A percentile compares a stretch with the other conserved stretches of the same genome.
Evolutionary conservation across 495 filamentous ascomycete genomes (phyloP).

Genomic region (Daldinia vernicosa): DNA sequence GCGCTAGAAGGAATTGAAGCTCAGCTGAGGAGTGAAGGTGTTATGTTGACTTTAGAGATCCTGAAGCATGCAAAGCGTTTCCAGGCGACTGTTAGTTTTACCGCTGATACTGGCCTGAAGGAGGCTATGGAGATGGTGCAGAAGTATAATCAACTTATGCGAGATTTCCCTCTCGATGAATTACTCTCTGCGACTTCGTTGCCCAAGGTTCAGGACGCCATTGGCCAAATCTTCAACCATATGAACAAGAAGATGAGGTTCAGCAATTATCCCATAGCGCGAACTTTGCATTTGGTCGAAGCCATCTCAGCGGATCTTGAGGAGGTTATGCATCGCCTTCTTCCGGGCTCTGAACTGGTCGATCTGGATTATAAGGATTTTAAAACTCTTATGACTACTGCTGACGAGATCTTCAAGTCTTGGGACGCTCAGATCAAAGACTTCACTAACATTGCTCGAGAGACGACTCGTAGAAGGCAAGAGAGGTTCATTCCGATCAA

Average conservation of each 20-base stretch:
- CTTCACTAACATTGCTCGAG: conserved; percentile 95
- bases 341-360: conserved; percentile 87
- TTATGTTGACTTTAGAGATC: conserved; percentile 90
- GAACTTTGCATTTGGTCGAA: conserved; percentile 93
- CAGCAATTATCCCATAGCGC: conserved; percentile 90
- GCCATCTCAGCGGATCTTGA: conserved; percentile 97
- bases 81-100: conserved; percentile 94
- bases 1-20: conserved; percentile 88
- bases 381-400: conserved; percentile 79
- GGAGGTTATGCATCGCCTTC: conserved; percentile 79
- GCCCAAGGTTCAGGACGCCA: conserved; percentile 87
- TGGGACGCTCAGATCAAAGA: conserved; percentile 98
- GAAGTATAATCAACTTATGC: conserved; percentile 98
- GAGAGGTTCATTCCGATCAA: conserved; percentile 99
- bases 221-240: conserved; percentile 87
- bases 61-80: conserved; percentile 95
- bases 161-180: conserved; percentile 96
- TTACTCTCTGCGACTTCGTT: conserved; percentile 90
- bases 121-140: conserved; percentile 94
- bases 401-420: conserved; percentile 83
- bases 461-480: conserved; percentile 86
- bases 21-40: conserved; percentile 87
- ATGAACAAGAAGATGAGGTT: conserved; percentile 97
- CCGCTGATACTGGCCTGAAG: conserved; percentile 91
- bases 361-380: conserved; percentile 94